These are phyloP conservation scores for Immersiella caudata DNA, from an alignment of 495 filamentous ascomycete genomes.

Conservation along the genomic window DNA sequence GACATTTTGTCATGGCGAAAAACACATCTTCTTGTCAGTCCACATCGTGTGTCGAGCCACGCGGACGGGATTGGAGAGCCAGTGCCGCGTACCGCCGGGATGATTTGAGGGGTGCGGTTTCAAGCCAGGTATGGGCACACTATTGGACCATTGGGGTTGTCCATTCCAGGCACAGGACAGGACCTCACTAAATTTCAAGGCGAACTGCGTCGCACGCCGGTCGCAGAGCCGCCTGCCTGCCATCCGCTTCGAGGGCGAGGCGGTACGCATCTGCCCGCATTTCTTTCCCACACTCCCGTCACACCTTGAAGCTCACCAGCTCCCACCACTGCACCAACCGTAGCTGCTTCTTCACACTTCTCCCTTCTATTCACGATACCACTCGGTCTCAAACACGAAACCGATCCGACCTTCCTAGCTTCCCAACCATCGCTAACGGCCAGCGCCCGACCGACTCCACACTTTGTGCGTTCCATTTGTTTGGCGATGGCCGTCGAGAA, in stretches of 20 bases:
- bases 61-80: too few relatives aligned
- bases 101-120: background rate
- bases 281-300: background rate
- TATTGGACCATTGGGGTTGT: background rate
- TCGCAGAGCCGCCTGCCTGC: background rate
- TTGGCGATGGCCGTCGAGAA: conserved; percentile 4
- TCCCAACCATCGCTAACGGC: background rate
- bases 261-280: background rate
- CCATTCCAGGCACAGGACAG: background rate
- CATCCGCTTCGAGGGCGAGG: background rate
- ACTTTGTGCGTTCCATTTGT: background rate
- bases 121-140: background rate
- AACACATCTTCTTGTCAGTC: too few relatives aligned
- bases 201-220: background rate
- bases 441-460: background rate
- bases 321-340: background rate
- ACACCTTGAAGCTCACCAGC: background rate
- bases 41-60: too few relatives aligned
- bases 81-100: background rate
- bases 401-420: background rate
- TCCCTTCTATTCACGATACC: background rate
- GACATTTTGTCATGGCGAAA: too few relatives aligned
- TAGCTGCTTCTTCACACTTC: background rate
- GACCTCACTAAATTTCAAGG: background rate
- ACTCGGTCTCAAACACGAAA: background rate